Base-by-base conservation (phyloP, 140 eudicot genomes). In the Bidens hawaiensis region DNA sequence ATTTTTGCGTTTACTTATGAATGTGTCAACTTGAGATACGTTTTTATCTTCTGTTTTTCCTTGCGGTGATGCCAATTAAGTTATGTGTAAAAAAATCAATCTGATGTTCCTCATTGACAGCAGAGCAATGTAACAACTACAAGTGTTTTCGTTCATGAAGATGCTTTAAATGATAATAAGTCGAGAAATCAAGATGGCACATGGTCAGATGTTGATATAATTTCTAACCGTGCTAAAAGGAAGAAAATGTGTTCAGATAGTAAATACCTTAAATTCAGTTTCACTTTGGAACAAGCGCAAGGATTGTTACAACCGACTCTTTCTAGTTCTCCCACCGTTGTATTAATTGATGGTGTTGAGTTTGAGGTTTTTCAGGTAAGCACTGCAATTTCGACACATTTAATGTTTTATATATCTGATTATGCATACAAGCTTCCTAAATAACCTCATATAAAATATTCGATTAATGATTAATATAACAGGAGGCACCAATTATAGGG, bases 351-450 rank as follows among this genome's bases (percentile, higher is more conserved):
- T 43, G 97, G 85, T 46, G 71, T 68, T 56, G 94, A 90, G 65
- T 43, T 90, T 31, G 95, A 87, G 69, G 88, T 75, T 79, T 90
- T 73, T 70, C 89, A 83, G 97, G 97, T 90, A 81, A 57, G 27
- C 13, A 27, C 40, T 46, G 58, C 13, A 43, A 14, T 25, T 52
- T 14, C 5, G 18, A 27, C 40, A 22, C 14, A 6, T 26, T 15
- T 54, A 54, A 15, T 54, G 34, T 13, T 26, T 22, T 52, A 23
- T 52, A 13, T 51, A 12, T 51, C 5, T 33, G 0, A n/a, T n/a
- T n/a, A n/a, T n/a, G 58, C 55, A 49, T 49, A 10, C 26, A 8
- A 3, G 58, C 38, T 38, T 26, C 36, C 19, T 14, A 2, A 52
- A 53, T 26, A 15, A 26, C 58, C 2, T 3, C 23, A 51, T 12